Conservation (phyloP, 495 filamentous ascomycete species). For the Durotheca rogersii region DNA sequence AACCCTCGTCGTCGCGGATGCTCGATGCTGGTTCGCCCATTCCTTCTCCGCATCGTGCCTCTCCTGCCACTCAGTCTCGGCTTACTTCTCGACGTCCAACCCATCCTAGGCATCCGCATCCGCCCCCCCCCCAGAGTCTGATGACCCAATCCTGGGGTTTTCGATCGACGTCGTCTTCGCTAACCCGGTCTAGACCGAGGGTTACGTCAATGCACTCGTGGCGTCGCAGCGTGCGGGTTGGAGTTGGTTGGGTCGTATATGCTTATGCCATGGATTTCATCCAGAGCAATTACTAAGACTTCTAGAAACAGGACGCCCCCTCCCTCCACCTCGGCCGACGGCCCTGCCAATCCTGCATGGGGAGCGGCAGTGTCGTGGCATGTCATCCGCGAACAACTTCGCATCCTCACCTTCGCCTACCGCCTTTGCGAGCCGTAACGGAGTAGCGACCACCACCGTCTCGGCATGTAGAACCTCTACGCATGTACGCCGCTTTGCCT, state of each 20-base stretch:
- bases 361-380: background rate
- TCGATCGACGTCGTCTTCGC: conserved; percentile 8
- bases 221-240: conserved; percentile 12
- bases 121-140: conserved; percentile 5
- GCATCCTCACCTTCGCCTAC: conserved; percentile 5
- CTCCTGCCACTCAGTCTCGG: conserved; percentile 6
- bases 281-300: conserved; percentile 28
- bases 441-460: conserved; percentile 8
- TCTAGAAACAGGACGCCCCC: conserved; percentile 1
- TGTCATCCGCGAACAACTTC: conserved; percentile 5
- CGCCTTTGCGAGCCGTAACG: conserved; percentile 6
- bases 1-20: too few species aligned
- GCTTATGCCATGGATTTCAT: conserved; percentile 16
- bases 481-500: too few species aligned
- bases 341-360: conserved; percentile 7
- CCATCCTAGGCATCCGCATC: too few species aligned
- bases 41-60: background rate
- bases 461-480: conserved; percentile 23
- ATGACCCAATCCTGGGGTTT: conserved; percentile 17
- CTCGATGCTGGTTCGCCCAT: conserved; percentile 8
- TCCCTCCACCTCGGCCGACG: background rate
- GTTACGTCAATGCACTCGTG: conserved; percentile 24
- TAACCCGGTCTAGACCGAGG: conserved; percentile 20
- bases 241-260: conserved; percentile 15
- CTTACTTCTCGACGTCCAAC: conserved; percentile 24